Evolutionary conservation across 805 yeast genomes (phyloP).

Genomic region (Kurtzmaniella fragi): DNA sequence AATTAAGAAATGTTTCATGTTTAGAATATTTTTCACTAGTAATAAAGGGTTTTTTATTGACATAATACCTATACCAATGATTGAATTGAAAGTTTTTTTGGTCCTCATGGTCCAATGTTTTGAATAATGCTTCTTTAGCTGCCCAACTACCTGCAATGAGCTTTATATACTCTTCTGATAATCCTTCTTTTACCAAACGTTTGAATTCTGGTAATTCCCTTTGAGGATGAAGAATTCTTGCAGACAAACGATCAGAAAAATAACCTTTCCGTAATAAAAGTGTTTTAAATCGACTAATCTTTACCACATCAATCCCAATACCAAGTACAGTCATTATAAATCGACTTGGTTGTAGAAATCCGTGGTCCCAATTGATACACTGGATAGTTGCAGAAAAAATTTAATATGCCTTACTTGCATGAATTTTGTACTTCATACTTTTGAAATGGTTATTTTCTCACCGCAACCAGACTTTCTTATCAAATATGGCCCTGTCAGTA

Average conservation of each 20-base stretch:
- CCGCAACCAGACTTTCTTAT: too few relatives aligned
- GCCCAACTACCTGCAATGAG: constrained; percentile 63
- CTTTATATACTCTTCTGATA: constrained; percentile 20
- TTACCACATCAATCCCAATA: constrained; percentile 55
- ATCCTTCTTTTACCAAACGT: constrained; percentile 6
- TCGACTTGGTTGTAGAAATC: too few relatives aligned
- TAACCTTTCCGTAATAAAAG: constrained; percentile 27
- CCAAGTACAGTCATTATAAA: constrained; percentile 31
- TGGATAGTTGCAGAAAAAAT: too few relatives aligned
- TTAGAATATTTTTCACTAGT: constrained; percentile 21
- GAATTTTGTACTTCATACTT: too few relatives aligned
- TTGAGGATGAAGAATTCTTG: constrained; percentile 47
- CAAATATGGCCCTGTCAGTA: constrained; percentile 83
- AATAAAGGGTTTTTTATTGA: constrained; percentile 42
- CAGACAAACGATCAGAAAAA: constrained; percentile 34
- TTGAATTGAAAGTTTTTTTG: constrained; percentile 53
- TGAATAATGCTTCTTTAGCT: constrained; percentile 68
- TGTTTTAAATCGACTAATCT: constrained; percentile 39
- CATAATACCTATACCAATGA: constrained; percentile 50
- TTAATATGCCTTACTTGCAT: too few relatives aligned
- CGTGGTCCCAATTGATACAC: too few relatives aligned
- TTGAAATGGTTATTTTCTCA: too few relatives aligned
- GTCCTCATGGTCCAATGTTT: constrained; percentile 44
- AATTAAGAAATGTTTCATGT: constrained; percentile 46
- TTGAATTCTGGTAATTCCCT: constrained; percentile 35